Conservation (phyloP, 306 rosid genomes). For the Vachellia collinsii region DNA sequence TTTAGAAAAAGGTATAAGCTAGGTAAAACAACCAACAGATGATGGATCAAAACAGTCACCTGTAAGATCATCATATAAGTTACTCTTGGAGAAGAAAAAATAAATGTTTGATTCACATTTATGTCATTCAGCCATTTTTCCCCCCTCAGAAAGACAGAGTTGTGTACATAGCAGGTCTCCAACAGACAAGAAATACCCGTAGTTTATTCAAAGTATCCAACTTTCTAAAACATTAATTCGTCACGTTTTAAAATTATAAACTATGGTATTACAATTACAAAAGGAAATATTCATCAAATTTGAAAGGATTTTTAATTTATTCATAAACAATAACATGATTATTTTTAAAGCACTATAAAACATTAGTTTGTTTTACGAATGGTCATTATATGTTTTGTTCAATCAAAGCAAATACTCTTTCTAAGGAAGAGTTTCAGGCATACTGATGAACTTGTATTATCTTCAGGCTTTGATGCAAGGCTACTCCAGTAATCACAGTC, state of each 20-base stretch:
- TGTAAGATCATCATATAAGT: background rate
- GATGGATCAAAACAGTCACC: background rate
- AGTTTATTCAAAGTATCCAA: background rate
- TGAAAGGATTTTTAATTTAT: slow-evolving; percentile 1
- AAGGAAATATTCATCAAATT: background rate
- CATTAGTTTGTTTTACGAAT: slow-evolving; percentile 7
- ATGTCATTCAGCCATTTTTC: slow-evolving; percentile 10
- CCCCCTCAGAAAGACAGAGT: background rate
- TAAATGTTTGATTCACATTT: slow-evolving; percentile 13
- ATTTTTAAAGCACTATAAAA: slow-evolving; percentile 13
- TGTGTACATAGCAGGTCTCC: background rate
- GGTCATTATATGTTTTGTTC: background rate
- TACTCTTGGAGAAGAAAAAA: background rate
- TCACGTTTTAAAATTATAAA: background rate
- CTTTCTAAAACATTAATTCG: background rate
- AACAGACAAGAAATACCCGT: slow-evolving; percentile 11
- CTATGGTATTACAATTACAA: background rate
- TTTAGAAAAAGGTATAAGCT: background rate
- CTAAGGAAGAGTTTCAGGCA: slow-evolving; percentile 22
- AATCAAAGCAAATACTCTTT: background rate
- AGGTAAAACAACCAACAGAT: background rate
- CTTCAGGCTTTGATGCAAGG: slow-evolving; percentile 44
- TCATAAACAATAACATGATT: slow-evolving; percentile 11
- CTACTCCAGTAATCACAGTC: slow-evolving; percentile 55
- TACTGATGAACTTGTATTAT: slow-evolving; percentile 54